Evolutionary conservation across 2,329 filamentous ascomycete genomes (phyloP).

Genomic region (Colletotrichum agaves): DNA sequence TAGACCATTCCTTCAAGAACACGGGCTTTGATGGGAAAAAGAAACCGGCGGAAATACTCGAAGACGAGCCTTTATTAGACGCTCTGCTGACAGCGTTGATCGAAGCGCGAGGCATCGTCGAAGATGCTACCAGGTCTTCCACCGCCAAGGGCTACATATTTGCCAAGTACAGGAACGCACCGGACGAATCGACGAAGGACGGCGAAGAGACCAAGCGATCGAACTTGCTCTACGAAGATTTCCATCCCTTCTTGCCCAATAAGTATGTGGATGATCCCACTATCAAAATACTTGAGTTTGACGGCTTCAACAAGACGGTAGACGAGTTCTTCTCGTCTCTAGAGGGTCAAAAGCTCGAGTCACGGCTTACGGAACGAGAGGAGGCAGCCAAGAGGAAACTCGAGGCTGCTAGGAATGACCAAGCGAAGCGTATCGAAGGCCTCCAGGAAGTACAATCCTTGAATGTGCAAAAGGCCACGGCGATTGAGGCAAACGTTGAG

Average conservation of each 20-base stretch:
- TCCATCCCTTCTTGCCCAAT: constrained; percentile 88
- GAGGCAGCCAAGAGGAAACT: constrained; percentile 84
- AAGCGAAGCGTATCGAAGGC: constrained; percentile 85
- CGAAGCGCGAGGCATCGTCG: constrained; percentile 76
- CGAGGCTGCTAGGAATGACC: constrained; percentile 84
- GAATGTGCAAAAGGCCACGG: constrained; percentile 88
- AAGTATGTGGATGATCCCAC: constrained; percentile 78
- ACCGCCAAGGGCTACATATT: constrained; percentile 87
- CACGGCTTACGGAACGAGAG: constrained; percentile 83
- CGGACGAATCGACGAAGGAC: constrained; percentile 41
- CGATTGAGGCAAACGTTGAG: constrained; percentile 90
- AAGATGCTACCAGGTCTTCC: constrained; percentile 73
- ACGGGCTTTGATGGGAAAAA: constrained; percentile 75
- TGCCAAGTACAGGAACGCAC: constrained; percentile 67
- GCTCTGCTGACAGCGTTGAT: constrained; percentile 75
- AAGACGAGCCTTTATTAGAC: constrained; percentile 71
- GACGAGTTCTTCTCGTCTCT: constrained; percentile 98
- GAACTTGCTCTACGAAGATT: constrained; percentile 86
- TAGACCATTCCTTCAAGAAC: constrained; percentile 84
- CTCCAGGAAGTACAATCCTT: constrained; percentile 83
- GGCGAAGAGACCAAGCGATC: constrained; percentile 52
- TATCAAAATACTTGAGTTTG: constrained; percentile 78
- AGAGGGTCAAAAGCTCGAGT: constrained; percentile 92
- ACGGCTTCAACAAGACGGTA: constrained; percentile 90
- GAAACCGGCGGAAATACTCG: constrained; percentile 76